Evolutionary conservation across 352 stramenopile species (phyloP), one percentile per base, ranked within the genome.

Genomic region (Phytopythium litorale): DNA sequence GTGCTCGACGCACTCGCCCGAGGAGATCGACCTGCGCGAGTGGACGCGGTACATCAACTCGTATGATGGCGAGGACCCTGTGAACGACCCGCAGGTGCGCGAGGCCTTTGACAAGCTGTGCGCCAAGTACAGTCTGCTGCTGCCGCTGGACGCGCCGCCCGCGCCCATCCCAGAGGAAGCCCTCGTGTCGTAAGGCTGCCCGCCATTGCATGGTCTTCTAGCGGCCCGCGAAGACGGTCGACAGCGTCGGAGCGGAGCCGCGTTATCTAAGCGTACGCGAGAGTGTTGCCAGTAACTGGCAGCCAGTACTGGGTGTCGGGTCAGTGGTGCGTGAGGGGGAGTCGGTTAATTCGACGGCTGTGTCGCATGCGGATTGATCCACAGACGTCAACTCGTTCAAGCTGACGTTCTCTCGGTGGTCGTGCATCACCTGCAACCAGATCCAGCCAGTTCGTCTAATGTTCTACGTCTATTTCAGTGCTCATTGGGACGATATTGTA

Each of bases 21-120:
- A 92, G 69, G 82, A 92, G 56, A 75, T 64, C 21, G 81, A 89
- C 52, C 56, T 92, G 68, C 75, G 71, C 49, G 70, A 86, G 53
- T 85, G 78, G 72, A 81, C 84, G 23, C 74, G 75, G 19, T 82
- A 78, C 21, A 61, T 87, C 15, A 84, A 88, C 64, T 81, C 70
- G 25, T 77, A 76, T 60, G 50, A 74, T 6, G 75, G 65, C 8
- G 62, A 64, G 56, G 5, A 66, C 16, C 7, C 55, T 64, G 52
- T 46, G 15, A 40, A 69, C n/a, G 73, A 78, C 35, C 64, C 64
- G 18, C 56, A 75, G 35, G 64, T 87, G 11, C 58, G 69, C 12
- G 58, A 79, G 30, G 66, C 60, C 1, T 83, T 76, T 53, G 74
- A 78, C 42, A 72, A 70, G 54, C 62, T 87, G 5, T 78, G 73